Evolutionary conservation across 768 basidiomycete species (phyloP).

Genomic region (Xerocomellus chrysenteron): DNA sequence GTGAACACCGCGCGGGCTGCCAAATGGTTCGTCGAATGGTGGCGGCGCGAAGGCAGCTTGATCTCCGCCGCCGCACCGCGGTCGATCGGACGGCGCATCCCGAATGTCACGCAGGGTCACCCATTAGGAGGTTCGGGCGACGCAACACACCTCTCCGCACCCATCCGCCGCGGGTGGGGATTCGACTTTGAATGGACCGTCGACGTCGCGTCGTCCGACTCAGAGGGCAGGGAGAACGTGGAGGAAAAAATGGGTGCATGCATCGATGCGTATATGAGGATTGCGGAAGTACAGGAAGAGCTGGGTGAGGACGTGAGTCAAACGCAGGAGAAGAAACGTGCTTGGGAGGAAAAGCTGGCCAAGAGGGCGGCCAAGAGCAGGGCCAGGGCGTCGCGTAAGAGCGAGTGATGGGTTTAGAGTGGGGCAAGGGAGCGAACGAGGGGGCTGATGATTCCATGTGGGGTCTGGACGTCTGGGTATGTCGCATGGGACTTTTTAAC

Average conservation of each 20-base stretch:
- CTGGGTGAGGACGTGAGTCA: conserved; percentile 60
- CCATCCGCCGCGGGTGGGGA: conserved; percentile 68
- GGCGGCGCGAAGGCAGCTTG: conserved; percentile 73
- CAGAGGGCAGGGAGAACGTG: conserved; percentile 31
- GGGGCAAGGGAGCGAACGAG: background rate
- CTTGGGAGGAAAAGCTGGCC: conserved; percentile 40
- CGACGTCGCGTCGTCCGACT: conserved; percentile 5
- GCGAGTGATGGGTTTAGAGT: conserved; percentile 6
- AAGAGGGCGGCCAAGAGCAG: conserved; percentile 36
- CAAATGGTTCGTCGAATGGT: conserved; percentile 82
- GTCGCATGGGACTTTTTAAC: conserved; percentile 3
- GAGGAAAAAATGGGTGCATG: conserved; percentile 71
- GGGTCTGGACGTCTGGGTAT: conserved; percentile 7
- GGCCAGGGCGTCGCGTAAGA: conserved; percentile 29
- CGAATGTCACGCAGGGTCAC: background rate
- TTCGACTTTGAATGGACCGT: conserved; percentile 78
- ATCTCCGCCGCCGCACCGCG: conserved; percentile 46
- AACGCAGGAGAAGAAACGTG: conserved; percentile 69
- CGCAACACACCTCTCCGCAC: background rate
- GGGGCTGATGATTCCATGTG: background rate
- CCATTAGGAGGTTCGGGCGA: background rate
- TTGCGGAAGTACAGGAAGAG: conserved; percentile 46
- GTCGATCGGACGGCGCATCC: conserved; percentile 7
- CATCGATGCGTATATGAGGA: conserved; percentile 55
- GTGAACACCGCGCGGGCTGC: conserved; percentile 72